Base-by-base conservation (phyloP, 768 basidiomycete genomes). In the Tricholoma flavovirens region DNA sequence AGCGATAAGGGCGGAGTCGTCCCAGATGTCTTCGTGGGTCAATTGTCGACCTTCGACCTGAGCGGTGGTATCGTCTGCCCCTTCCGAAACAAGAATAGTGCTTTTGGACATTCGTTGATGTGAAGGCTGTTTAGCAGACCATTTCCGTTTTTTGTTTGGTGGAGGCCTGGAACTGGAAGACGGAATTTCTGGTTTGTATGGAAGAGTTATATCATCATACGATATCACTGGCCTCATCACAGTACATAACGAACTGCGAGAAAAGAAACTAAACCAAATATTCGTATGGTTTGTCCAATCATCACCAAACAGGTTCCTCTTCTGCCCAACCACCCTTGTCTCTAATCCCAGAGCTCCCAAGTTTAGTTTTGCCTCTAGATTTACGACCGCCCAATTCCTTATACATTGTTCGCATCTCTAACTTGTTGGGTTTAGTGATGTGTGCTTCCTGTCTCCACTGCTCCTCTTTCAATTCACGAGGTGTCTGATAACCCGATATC, bases 361-460 rank as follows among this genome's bases (percentile, higher is more conserved):
- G 73, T 69, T 90, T 93, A 36, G 77, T 75, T 74, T 96, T 97
- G 14, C 67, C 73, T 64, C 80, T 82, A 2, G 84, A 75, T 71
- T 95, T 97, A 59, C 93, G 79, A 14, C 93, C 93, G 17, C 88
- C 88, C 9, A 95, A 73, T 55, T 90, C 88, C 73, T 95, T 95
- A 75, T 96, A 97, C 79, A 88, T 85, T 63, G 88, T 88, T 38
- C 93, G 81, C 87, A 93, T 92, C 69, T 93, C 90, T 2, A 83
- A 57, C 71, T 95, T 96, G 49, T 82, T 82, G 26, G 89, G 91
- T 17, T 71, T 75, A 17, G 75, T 73, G 9, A 73, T 62, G 0
- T 71, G 70, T 5, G 80, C 80, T 59, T 83, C 80, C 33, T 68
- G 67, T 55, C 71, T 75, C 87, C 91, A 93, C 59, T 78, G 80